Base-by-base conservation (phyloP, 148 eudicot species). In the Amaranthus cruentus region DNA sequence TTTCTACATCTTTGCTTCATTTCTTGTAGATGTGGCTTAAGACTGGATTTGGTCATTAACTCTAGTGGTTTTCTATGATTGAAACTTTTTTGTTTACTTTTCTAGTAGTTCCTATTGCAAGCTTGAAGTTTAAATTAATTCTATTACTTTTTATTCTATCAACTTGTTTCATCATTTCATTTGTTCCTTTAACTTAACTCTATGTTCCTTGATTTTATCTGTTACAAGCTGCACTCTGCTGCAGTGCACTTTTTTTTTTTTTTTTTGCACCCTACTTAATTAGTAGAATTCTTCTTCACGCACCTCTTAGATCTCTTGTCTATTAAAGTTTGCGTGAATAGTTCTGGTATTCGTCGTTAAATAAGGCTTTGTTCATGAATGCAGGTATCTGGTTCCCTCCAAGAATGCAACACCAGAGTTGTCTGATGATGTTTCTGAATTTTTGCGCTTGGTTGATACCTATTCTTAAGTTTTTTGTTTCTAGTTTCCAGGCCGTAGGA, bases 371-470 rank as follows among this genome's bases (percentile, higher is more conserved):
- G 6, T 43, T 47, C 53, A 61, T 73, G 62, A 64, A 59, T 86
- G 72, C 82, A 93, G 98, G 78, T 81, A 87, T 76, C 87, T 94
- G 67, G 48, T 81, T 60, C 85, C 80, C 61, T 70, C 78, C 12
- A 84, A 86, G 77, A 80, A 78, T 75, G 75, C 72, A 14, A 67
- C 83, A 13, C 66, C 79, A 44, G 88, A 84, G 63, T 76, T 73
- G 49, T 67, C 73, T 3, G 87, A 86, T 74, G 80, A 83, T 76
- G 86, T 86, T 67, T 78, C 88, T 14, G 77, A 87, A 68, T 95
- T 95, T 82, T 80, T 91, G 74, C 79, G 70, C 55, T 78, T 95
- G 93, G 98, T 95, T 75, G 76, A 83, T 81, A 54, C 44, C 55
- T 12, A 13, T 63, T 68, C 15, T 58, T 59, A 44, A 46, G 44